These are phyloP conservation scores for Populus hybrid DNA, from an alignment of 441 rosid genomes.

Conservation along the genomic window DNA sequence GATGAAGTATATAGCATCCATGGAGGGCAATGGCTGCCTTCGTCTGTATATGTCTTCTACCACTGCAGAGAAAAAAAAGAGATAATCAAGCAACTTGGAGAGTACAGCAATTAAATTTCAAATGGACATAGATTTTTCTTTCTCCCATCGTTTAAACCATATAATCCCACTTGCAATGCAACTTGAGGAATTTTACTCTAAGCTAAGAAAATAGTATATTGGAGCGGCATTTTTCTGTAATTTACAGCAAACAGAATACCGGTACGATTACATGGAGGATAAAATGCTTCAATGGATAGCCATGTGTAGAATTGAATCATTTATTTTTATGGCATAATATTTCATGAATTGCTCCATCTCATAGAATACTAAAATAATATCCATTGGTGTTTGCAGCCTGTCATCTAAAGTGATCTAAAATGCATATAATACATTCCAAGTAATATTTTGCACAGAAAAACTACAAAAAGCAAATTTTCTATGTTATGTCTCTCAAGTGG, in stretches of 20 bases:
- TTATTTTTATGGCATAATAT: background rate
- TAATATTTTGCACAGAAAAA: slow-evolving; percentile 3
- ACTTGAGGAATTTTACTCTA: background rate
- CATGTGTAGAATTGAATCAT: background rate
- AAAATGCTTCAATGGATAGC: background rate
- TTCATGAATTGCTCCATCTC: background rate
- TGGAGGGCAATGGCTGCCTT: slow-evolving; percentile 83
- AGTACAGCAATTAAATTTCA: background rate
- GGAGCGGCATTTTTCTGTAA: background rate
- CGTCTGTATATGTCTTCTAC: slow-evolving; percentile 84
- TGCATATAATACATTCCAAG: background rate
- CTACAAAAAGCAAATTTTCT: background rate
- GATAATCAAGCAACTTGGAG: background rate
- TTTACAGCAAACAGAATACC: background rate
- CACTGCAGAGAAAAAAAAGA: slow-evolving; percentile 46
- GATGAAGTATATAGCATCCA: slow-evolving; percentile 94
- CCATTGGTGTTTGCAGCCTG: background rate
- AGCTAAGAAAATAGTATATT: background rate
- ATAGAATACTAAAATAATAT: background rate
- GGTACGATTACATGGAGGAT: background rate
- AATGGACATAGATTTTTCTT: background rate
- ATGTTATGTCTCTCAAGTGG: background rate
- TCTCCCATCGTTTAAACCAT: slow-evolving; percentile 3
- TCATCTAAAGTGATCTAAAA: background rate
- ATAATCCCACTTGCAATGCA: background rate